Conservation (phyloP, 2,329 filamentous ascomycete species). For the Fusarium dimerum region DNA sequence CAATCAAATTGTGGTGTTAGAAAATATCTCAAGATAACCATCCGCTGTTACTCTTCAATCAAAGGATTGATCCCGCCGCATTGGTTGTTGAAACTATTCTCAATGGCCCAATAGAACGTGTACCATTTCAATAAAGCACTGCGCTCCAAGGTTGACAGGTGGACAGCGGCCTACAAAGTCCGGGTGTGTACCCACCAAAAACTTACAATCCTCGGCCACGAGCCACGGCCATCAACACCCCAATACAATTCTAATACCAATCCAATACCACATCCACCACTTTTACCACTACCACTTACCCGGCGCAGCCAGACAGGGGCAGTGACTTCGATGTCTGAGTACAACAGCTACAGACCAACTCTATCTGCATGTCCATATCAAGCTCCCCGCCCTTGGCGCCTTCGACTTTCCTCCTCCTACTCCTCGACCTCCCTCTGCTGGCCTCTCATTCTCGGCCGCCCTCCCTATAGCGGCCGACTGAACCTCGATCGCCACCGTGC, state of each 20-base stretch:
- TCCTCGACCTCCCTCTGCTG: constrained; percentile 17
- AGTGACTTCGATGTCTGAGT: constrained; percentile 21
- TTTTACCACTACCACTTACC: constrained; percentile 25
- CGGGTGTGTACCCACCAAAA: constrained; percentile 24
- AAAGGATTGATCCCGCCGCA: too few species aligned
- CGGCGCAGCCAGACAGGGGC: constrained; percentile 27
- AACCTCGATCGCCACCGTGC: constrained; percentile 22
- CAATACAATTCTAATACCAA: too few species aligned
- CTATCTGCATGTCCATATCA: constrained; percentile 5
- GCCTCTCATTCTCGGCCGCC: constrained; percentile 6
- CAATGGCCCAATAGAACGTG: too few species aligned
- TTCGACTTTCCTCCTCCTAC: constrained; percentile 4
- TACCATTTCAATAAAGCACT: too few species aligned
- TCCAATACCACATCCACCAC: constrained; percentile 24
- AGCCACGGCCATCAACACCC: constrained; percentile 19
- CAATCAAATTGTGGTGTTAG: too few species aligned
- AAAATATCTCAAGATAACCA: too few species aligned
- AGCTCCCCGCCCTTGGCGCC: not conserved
- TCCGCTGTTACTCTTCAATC: too few species aligned
- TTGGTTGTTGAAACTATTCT: too few species aligned
- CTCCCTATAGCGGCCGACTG: constrained; percentile 21
- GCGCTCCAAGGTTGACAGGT: too few species aligned
- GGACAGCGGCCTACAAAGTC: constrained; percentile 22
- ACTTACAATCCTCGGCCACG: constrained; percentile 21
- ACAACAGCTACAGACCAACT: constrained; percentile 16